These are phyloP conservation scores for Neurospora sp. DNA, from an alignment of 495 filamentous ascomycete genomes.

Conservation along the genomic window DNA sequence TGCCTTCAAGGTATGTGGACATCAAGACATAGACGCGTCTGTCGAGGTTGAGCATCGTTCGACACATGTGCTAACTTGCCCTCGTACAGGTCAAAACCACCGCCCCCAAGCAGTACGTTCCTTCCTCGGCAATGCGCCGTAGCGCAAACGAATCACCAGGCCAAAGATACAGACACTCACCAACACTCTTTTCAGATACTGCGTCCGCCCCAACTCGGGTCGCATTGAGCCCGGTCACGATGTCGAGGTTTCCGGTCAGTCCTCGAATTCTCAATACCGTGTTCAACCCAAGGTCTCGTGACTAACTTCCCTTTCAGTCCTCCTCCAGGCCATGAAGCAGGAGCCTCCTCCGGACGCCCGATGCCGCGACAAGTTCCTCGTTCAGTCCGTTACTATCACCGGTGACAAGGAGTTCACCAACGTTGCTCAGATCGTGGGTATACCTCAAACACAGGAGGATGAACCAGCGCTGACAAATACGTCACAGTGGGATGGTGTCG, in stretches of 20 bases:
- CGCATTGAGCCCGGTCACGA: constrained; percentile 79
- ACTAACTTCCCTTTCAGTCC: constrained; percentile 44
- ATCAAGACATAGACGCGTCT: neutral
- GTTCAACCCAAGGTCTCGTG: neutral
- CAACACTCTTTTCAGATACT: constrained; percentile 57
- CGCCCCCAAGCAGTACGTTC: constrained; percentile 89
- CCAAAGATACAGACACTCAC: neutral
- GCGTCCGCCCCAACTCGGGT: constrained; percentile 93
- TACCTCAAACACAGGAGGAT: neutral
- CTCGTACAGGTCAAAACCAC: constrained; percentile 85
- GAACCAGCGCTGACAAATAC: constrained; percentile 15
- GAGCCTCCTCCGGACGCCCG: constrained; percentile 77
- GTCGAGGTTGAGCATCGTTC: neutral
- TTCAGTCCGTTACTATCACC: constrained; percentile 83
- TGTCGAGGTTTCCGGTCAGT: constrained; percentile 86
- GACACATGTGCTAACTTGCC: neutral
- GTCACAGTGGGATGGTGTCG: constrained; percentile 61
- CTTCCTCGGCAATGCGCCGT: constrained; percentile 1
- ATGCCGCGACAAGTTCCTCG: constrained; percentile 96
- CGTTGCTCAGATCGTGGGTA: constrained; percentile 67
- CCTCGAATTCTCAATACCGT: neutral
- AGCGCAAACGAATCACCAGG: neutral
- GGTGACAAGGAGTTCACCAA: constrained; percentile 73
- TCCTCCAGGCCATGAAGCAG: constrained; percentile 95
- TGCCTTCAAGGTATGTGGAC: constrained; percentile 78